phyloP scores from a whole-genome alignment of 164 flowering plant genomes.

The Vitis rotundifolia region DNA sequence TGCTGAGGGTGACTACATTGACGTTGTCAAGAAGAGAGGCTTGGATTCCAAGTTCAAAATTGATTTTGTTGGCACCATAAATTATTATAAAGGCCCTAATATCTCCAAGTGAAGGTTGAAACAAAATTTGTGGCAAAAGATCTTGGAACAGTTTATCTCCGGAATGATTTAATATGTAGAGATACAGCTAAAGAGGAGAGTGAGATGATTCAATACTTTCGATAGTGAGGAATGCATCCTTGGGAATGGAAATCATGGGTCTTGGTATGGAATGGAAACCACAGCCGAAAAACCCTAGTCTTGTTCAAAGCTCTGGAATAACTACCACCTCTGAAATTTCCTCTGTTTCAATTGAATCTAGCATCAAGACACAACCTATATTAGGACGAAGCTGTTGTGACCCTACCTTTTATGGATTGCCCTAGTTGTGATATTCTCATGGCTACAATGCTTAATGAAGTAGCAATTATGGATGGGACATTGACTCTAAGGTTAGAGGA shows the following conservation, averaged over 20 bases:
- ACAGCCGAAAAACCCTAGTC: too few species aligned
- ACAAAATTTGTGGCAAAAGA: slow-evolving; percentile 78
- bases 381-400: too few species aligned
- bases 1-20: slow-evolving; percentile 88
- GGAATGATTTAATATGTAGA: slow-evolving; percentile 66
- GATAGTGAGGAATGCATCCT: slow-evolving; percentile 71
- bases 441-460: too few species aligned
- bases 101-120: slow-evolving; percentile 72
- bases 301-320: too few species aligned
- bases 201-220: slow-evolving; percentile 59
- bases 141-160: slow-evolving; percentile 45
- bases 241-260: slow-evolving; percentile 38
- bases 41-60: slow-evolving; percentile 64
- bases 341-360: too few species aligned
- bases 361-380: too few species aligned
- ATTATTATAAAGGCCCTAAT: slow-evolving; percentile 61
- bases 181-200: slow-evolving; percentile 63
- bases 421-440: too few species aligned
- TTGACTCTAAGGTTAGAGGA: too few species aligned
- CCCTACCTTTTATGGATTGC: too few species aligned
- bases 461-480: too few species aligned
- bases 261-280: too few species aligned
- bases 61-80: slow-evolving; percentile 94
- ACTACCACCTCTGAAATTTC: too few species aligned
- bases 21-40: slow-evolving; percentile 64